phyloP scores from a whole-genome alignment of 768 basidiomycete species.

The Phylloporus sp. region DNA sequence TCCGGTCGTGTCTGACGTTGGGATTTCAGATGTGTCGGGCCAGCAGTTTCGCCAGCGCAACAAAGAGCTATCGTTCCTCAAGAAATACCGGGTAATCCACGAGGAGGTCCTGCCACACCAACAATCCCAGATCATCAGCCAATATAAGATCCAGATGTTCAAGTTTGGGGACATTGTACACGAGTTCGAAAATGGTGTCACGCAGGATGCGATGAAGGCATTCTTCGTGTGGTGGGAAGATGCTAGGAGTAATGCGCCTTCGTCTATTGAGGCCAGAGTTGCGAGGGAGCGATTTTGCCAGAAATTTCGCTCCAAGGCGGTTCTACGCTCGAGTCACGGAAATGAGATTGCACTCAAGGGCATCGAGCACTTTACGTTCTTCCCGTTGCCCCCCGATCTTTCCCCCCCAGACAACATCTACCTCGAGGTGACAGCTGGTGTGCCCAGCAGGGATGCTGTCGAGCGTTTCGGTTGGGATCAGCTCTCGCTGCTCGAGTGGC shows the following conservation, averaged over 20 bases:
- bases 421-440: slow-evolving; percentile 50
- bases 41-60: slow-evolving; percentile 4
- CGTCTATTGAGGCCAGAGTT: not conserved
- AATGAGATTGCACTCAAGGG: slow-evolving; percentile 44
- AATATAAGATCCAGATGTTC: slow-evolving; percentile 5
- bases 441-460: slow-evolving; percentile 36
- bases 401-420: slow-evolving; percentile 72
- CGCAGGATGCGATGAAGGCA: slow-evolving; percentile 1
- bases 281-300: slow-evolving; percentile 6
- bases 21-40: slow-evolving; percentile 1
- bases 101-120: not conserved
- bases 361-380: slow-evolving; percentile 46
- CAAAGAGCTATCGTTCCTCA: slow-evolving; percentile 6
- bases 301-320: slow-evolving; percentile 48
- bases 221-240: slow-evolving; percentile 14
- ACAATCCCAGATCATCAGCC: slow-evolving; percentile 1
- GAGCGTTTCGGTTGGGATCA: slow-evolving; percentile 73
- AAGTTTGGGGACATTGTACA: slow-evolving; percentile 2
- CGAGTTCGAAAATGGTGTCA: slow-evolving; percentile 10
- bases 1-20: slow-evolving; percentile 12
- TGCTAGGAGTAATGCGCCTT: not conserved
- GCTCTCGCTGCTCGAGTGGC: slow-evolving; percentile 66
- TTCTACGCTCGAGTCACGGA: not conserved
- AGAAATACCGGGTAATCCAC: slow-evolving; percentile 4
- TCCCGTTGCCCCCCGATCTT: slow-evolving; percentile 69